A percentile compares a stretch with the other conserved stretches of the same genome.
These are phyloP conservation scores for Phoma herbarum DNA, from an alignment of 2,329 filamentous ascomycete genomes.

Conservation along the genomic window DNA sequence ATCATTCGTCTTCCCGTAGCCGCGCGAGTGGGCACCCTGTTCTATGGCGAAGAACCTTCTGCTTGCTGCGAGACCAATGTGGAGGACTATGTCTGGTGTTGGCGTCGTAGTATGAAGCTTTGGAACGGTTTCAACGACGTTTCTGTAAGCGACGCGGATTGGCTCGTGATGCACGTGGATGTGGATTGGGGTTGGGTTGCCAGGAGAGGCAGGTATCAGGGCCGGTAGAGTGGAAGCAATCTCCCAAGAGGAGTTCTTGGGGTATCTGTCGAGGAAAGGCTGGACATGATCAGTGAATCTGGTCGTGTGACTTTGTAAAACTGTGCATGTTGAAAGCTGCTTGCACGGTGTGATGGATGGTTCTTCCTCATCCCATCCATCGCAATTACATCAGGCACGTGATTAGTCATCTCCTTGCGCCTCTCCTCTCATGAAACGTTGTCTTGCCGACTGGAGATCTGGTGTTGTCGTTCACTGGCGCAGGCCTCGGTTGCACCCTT, in stretches of 20 bases:
- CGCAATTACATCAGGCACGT: background rate
- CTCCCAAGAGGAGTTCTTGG: conserved; percentile 50
- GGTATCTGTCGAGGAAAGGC: conserved; percentile 47
- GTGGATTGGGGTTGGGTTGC: conserved; percentile 44
- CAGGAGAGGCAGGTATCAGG: conserved; percentile 38
- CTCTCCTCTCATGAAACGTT: background rate
- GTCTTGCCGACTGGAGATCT: background rate
- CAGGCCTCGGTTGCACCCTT: conserved; percentile 2
- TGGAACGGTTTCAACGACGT: conserved; percentile 40
- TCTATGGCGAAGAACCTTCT: conserved; percentile 50
- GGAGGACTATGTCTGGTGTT: conserved; percentile 45
- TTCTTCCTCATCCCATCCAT: background rate
- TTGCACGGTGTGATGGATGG: background rate
- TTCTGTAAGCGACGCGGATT: conserved; percentile 48
- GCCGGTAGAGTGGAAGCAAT: conserved; percentile 50
- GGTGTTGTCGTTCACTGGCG: background rate
- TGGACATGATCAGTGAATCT: conserved; percentile 22
- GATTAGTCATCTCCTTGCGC: background rate
- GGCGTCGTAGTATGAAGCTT: conserved; percentile 38
- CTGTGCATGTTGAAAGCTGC: background rate
- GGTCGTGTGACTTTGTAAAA: background rate
- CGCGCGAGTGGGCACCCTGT: conserved; percentile 37
- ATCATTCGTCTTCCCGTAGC: conserved; percentile 45
- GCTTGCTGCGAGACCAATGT: conserved; percentile 51
- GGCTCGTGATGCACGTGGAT: conserved; percentile 46